Evolutionary conservation across 1,284 basidiomycete genomes (phyloP).

Genomic region (Ceratobasidium sp.): DNA sequence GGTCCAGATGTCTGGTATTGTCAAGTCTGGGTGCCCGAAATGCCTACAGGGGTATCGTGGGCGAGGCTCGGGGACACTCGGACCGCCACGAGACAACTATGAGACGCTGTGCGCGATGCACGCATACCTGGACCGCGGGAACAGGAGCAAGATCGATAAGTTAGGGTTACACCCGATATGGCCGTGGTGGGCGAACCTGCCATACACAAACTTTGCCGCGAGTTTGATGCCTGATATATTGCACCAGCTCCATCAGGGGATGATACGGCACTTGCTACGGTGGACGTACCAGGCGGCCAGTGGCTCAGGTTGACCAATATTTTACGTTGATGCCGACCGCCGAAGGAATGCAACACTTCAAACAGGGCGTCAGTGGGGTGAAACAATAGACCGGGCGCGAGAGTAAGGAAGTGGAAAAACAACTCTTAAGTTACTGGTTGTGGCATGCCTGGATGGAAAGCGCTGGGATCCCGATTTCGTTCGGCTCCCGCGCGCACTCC

Average conservation of each 20-base stretch:
- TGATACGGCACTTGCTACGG: background rate
- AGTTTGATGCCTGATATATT: constrained; percentile 18
- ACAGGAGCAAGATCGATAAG: background rate
- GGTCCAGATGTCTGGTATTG: background rate
- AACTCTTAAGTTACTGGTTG: background rate
- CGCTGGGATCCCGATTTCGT: constrained; percentile 40
- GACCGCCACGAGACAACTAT: background rate
- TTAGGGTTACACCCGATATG: background rate
- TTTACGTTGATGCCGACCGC: constrained; percentile 17
- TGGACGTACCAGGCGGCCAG: constrained; percentile 10
- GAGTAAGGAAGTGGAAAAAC: constrained; percentile 29
- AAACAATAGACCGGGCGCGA: constrained; percentile 26
- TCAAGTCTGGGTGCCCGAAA: background rate
- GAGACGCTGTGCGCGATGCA: constrained; percentile 32
- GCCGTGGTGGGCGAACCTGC: constrained; percentile 32
- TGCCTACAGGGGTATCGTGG: background rate
- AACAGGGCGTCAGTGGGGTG: constrained; percentile 4
- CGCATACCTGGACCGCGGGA: background rate
- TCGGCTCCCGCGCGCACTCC: background rate
- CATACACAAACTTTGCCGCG: constrained; percentile 2
- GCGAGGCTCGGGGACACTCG: background rate
- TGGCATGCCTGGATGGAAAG: background rate
- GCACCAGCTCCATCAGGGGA: constrained; percentile 29
- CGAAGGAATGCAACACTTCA: constrained; percentile 21
- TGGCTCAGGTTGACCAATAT: background rate